Evolutionary conservation across 805 yeast species (phyloP), one percentile per base, ranked within the genome.

Genomic region (Candida taoyuanica): DNA sequence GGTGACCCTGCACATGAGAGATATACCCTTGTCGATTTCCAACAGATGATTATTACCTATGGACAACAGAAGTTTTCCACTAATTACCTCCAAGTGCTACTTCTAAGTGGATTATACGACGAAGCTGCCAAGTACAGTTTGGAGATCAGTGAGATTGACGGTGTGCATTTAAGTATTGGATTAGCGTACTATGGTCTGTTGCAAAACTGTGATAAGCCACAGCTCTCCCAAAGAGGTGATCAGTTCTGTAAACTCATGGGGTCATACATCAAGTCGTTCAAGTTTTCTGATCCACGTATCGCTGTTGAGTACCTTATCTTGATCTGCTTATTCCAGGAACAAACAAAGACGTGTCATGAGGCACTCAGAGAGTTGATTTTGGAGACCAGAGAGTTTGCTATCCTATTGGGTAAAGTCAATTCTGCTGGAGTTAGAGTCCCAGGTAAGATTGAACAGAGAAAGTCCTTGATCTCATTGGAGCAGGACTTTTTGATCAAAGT

Each of bases 301-400:
- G 97, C 97, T 1, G 84, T 85, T n/a, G 96, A 91, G 58, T 93
- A 93, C 55, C 63, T 91, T 36, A 70, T 84, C 18, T 65, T 85
- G 49, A 78, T 88, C 19, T 80, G 85, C 33, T 52, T 87, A 49
- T 63, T 68, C 46, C 65, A 53, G 11, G 60, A 58, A 17, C 82
- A 80, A 45, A 60, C 71, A 3, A 64, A 70, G 29, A 64, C 81
- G 31, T 78, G 85, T 44, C 88, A 84, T 52, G 89, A 84, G 49
- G 81, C 94, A 0, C 65, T 93, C 32, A 73, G 88, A 48, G 95
- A 89, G 55, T 72, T 93, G 42, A 84, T 91, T 18, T 70, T 91
- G 43, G 85, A 86, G 44, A 85, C 96, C 0, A 73, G 95, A 49
- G 96, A 87, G 53, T 93, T 85, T 60, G 70, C 79, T 5, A 70